phyloP scores from a whole-genome alignment of 495 filamentous ascomycete species.

The Trichocladium uniseriatum region DNA sequence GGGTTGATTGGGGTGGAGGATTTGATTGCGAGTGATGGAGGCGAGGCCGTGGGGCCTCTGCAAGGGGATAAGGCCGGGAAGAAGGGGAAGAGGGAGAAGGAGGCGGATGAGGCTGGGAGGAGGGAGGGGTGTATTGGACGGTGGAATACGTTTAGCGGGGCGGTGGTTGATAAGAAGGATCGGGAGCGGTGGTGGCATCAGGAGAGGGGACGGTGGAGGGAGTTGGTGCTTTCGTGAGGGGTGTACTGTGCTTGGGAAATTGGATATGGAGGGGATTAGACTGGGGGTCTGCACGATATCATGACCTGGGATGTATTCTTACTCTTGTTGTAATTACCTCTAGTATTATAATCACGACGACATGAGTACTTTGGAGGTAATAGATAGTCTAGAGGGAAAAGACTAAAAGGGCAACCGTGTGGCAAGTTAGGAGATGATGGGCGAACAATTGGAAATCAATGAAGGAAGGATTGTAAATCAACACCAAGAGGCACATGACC shows the following conservation, averaged over 20 bases:
- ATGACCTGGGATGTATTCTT: background rate
- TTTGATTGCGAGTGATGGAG: constrained; percentile 35
- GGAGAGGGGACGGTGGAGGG: constrained; percentile 39
- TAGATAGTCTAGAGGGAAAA: no score
- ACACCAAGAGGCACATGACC: no score
- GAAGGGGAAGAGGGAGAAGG: constrained; percentile 16
- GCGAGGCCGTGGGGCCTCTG: constrained; percentile 21
- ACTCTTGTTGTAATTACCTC: background rate
- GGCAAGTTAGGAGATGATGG: no score
- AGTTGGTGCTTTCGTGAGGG: constrained; percentile 25
- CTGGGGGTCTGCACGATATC: background rate
- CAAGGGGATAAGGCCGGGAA: constrained; percentile 3
- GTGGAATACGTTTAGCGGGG: constrained; percentile 42
- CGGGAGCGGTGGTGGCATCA: constrained; percentile 42
- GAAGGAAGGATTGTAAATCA: no score
- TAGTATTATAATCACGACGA: constrained; percentile 2
- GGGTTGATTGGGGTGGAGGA: constrained; percentile 48
- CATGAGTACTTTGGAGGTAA: no score
- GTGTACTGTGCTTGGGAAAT: background rate
- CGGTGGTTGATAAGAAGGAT: constrained; percentile 37
- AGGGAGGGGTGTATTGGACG: constrained; percentile 44
- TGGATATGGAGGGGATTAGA: background rate
- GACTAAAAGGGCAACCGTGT: no score
- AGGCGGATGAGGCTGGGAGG: constrained; percentile 15
- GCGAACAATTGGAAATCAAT: no score